Evolutionary conservation across 106 monocot genomes (phyloP), one percentile per base, ranked within the genome.

Genomic region (Dendrobium nobile): DNA sequence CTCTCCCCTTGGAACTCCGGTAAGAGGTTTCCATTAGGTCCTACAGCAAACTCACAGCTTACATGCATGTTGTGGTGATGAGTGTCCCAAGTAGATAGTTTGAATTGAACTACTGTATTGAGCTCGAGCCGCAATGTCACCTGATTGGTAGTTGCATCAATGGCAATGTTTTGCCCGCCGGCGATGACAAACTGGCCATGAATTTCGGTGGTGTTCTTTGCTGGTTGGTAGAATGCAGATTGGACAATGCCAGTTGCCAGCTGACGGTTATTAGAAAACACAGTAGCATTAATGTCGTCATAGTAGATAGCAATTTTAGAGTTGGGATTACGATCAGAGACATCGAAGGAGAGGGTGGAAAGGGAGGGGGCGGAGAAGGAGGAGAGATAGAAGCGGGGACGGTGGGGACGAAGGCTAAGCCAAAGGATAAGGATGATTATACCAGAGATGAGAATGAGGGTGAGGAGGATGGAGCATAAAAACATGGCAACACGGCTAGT

Each of bases 361-460:
- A 86, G 47, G 55, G 78, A 83, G 27, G 83, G 77, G 47, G 81
- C 26, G 18, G 87, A 77, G 79, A 95, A 87, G 26, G 84, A 83
- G 48, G 54, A 13, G 72, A 95, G 79, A 77, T 88, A 73, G 85
- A 95, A 95, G 47, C 79, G 84, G 15, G 95, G 95, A 24, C 91
- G 87, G 79, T 95, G 95, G 18, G 95, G 95, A 16, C 95, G 88
- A 58, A 95, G 89, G 82, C 85, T 89, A 41, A 95, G 90, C 89
- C 89, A 95, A 47, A 93, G 84, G 67, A 95, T 77, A 86, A 95
- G 91, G 70, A 90, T 0, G 80, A 95, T 82, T 78, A 91, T 59
- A 59, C 89, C 92, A 15, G 65, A 87, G 24, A 89, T 20, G 65
- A 95, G 83, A 75, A 92, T 41, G 54, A 95, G 85, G 20, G 83